These are phyloP conservation scores for Solanum chacoense DNA, from an alignment of 305 asterid genomes.

Conservation along the genomic window DNA sequence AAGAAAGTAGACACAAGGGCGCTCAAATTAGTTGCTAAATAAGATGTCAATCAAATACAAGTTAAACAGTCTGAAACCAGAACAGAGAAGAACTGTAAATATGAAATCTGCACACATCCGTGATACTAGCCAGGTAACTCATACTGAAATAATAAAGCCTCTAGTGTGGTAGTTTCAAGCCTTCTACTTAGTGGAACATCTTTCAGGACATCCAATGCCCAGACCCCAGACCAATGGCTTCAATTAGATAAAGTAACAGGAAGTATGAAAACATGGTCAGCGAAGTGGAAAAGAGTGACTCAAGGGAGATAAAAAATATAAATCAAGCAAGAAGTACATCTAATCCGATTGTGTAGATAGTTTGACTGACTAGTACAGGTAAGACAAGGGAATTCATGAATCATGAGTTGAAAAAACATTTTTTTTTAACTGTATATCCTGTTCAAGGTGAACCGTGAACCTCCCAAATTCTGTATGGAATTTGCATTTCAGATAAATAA, in stretches of 20 bases:
- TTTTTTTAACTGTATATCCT: background rate
- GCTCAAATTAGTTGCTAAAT: background rate
- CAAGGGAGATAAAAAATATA: background rate
- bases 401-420: background rate
- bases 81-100: background rate
- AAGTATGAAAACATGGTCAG: background rate
- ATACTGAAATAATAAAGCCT: background rate
- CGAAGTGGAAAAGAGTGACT: background rate
- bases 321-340: background rate
- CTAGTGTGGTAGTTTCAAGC: background rate
- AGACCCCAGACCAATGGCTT: background rate
- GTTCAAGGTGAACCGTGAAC: background rate
- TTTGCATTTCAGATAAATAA: background rate
- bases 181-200: background rate
- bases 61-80: background rate
- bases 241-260: background rate
- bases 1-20: background rate
- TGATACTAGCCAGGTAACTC: background rate
- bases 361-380: background rate
- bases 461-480: background rate
- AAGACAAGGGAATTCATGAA: background rate
- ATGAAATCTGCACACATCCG: background rate
- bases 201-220: background rate
- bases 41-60: background rate
- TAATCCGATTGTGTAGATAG: background rate